Percentiles rank a stretch among this genome's conserved stretches.
Conservation (phyloP, 441 rosid genomes). For the Populus hybrid region DNA sequence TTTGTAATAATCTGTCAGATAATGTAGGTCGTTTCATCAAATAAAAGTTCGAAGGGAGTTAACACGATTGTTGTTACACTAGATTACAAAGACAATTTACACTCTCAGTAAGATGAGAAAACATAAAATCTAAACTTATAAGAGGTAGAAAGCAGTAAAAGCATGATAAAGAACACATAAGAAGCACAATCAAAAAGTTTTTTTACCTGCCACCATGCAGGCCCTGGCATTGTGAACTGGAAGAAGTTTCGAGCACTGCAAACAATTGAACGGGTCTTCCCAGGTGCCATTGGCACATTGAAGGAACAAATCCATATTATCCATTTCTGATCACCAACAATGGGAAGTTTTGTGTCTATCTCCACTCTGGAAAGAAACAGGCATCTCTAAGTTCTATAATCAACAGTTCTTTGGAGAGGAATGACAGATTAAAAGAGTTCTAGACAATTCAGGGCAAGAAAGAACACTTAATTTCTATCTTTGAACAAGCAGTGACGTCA, state of each 20-base stretch:
- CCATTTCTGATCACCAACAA: constrained; percentile 87
- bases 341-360: constrained; percentile 81
- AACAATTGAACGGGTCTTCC: constrained; percentile 93
- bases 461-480: background rate
- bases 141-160: background rate
- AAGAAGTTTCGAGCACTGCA: constrained; percentile 97
- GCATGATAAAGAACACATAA: background rate
- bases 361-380: constrained; percentile 52
- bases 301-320: constrained; percentile 94
- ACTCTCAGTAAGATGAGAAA: background rate
- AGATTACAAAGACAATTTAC: background rate
- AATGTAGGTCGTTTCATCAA: background rate
- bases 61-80: background rate
- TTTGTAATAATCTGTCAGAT: background rate
- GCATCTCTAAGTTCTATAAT: background rate
- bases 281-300: constrained; percentile 97
- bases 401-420: background rate
- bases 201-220: constrained; percentile 95
- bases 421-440: background rate
- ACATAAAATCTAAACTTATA: no score
- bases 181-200: background rate
- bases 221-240: constrained; percentile 88
- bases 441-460: background rate
- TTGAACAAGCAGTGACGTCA: background rate
- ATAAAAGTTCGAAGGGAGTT: background rate